Evolutionary conservation across 1,139 yeast genomes (phyloP), one percentile per base, ranked within the genome.

Genomic region (Hyphopichia burtonii): DNA sequence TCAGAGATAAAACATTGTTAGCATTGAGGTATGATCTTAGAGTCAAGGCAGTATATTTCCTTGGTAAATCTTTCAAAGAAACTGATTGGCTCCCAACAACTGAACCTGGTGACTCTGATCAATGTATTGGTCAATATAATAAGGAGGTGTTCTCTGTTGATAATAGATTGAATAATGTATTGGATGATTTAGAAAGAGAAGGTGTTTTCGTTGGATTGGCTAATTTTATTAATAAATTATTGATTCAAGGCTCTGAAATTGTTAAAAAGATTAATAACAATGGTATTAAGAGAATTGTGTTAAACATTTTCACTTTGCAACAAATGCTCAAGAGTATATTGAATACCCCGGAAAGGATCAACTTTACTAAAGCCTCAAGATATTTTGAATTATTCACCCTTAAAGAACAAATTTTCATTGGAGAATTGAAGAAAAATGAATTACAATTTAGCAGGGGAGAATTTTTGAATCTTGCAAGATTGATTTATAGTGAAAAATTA

Each of bases 271-370:
- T 87, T 53, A 86, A 86, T 56, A 63, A 66, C 16, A 77, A 78
- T 52, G 96, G 96, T 33, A 71, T 86, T 40, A 80, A 81, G 56
- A 80, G 82, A 52, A 68, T 88, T 48, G 65, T 82, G 44, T 74
- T 83, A 54, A 87, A 88, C 57, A 82, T 87, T 30, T 75, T 81
- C 43, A 83, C 87, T 0, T 63, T 88, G 38, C 95, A 86, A 62
- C 95, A 87, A 56, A 80, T 83, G 74, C 74, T 85, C 46, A 76
- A 89, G 51, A 82, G 80, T 45, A 71, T 86, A 18, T 75, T 80
- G 51, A 61, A 66, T 17, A 74, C 76, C 39, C 83, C 88, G 0
- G 76, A 77, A 39, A 65, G 68, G n/a, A 81, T 84, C 7, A 79
- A 82, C 49, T 83, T 86, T 62, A 62, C 75, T 16, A 65, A 70